A percentile compares a stretch with the other conserved stretches of the same genome.
These are phyloP conservation scores for Neurospora tetrasperma DNA, from an alignment of 495 filamentous ascomycete species.

Conservation along the genomic window DNA sequence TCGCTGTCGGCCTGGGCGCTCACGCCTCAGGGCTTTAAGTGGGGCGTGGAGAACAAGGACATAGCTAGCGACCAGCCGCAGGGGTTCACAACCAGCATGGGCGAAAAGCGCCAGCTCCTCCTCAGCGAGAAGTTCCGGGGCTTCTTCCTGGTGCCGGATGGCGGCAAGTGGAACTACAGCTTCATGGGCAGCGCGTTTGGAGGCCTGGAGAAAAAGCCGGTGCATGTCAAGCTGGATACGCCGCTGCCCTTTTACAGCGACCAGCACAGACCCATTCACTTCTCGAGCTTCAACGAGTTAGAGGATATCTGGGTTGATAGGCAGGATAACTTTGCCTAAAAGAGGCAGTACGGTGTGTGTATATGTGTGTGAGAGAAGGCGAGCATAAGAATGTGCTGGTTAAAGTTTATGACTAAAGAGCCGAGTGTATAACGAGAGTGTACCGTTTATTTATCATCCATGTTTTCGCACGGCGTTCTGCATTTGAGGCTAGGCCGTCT, in stretches of 20 bases:
- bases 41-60: constrained; percentile 96
- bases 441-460: background rate
- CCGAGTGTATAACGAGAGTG: background rate
- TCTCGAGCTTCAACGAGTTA: constrained; percentile 84
- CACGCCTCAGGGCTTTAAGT: constrained; percentile 87
- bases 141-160: constrained; percentile 91
- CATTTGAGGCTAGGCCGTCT: constrained; percentile 8
- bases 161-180: constrained; percentile 91
- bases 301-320: constrained; percentile 87
- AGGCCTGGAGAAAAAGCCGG: constrained; percentile 75
- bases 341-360: background rate
- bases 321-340: constrained; percentile 75
- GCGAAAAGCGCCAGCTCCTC: constrained; percentile 88
- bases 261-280: constrained; percentile 86
- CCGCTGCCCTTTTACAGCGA: constrained; percentile 87
- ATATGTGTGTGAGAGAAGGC: background rate
- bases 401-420: background rate
- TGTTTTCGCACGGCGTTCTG: constrained; percentile 8
- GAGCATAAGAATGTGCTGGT: background rate
- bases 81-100: constrained; percentile 87
- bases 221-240: constrained; percentile 88
- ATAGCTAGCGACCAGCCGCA: constrained; percentile 80
- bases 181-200: constrained; percentile 91
- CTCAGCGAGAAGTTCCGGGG: constrained; percentile 87
- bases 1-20: constrained; percentile 88